These are phyloP conservation scores for Pachysolen tannophilus DNA, from an alignment of 805 yeast genomes.

Conservation along the genomic window DNA sequence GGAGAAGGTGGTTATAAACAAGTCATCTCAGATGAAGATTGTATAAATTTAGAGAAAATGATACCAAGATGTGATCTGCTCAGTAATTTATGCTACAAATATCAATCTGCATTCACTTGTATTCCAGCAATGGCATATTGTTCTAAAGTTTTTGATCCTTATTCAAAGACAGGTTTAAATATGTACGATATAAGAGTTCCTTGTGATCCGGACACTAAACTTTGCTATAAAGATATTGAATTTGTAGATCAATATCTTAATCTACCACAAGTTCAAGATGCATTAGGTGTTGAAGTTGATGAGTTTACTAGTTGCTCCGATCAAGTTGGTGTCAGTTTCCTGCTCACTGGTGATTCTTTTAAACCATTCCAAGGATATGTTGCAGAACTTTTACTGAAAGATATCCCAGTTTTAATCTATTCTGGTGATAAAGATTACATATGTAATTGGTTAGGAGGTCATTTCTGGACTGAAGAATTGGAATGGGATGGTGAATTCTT, in stretches of 20 bases:
- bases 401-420: slow-evolving; percentile 77
- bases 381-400: slow-evolving; percentile 59
- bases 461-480: slow-evolving; percentile 72
- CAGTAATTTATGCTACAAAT: slow-evolving; percentile 69
- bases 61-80: slow-evolving; percentile 73
- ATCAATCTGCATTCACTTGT: slow-evolving; percentile 74
- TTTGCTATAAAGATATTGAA: slow-evolving; percentile 72
- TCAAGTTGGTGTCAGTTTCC: slow-evolving; percentile 69
- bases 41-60: slow-evolving; percentile 57
- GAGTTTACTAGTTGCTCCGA: slow-evolving; percentile 68
- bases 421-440: slow-evolving; percentile 96
- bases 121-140: slow-evolving; percentile 89
- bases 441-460: slow-evolving; percentile 95
- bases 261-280: slow-evolving; percentile 61
- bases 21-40: too few species aligned
- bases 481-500: slow-evolving; percentile 57
- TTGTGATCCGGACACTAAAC: slow-evolving; percentile 51
- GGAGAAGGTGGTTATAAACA: too few species aligned
- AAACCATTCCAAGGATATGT: slow-evolving; percentile 79
- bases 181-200: slow-evolving; percentile 81
- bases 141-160: slow-evolving; percentile 76
- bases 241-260: slow-evolving; percentile 77
- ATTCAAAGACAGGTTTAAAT: slow-evolving; percentile 77
- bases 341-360: slow-evolving; percentile 86
- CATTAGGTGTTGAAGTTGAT: slow-evolving; percentile 87